Percentiles rank a stretch among this genome's conserved stretches.
These are phyloP conservation scores for Epichloe scottii DNA, from an alignment of 2,329 filamentous ascomycete species.

Conservation along the genomic window DNA sequence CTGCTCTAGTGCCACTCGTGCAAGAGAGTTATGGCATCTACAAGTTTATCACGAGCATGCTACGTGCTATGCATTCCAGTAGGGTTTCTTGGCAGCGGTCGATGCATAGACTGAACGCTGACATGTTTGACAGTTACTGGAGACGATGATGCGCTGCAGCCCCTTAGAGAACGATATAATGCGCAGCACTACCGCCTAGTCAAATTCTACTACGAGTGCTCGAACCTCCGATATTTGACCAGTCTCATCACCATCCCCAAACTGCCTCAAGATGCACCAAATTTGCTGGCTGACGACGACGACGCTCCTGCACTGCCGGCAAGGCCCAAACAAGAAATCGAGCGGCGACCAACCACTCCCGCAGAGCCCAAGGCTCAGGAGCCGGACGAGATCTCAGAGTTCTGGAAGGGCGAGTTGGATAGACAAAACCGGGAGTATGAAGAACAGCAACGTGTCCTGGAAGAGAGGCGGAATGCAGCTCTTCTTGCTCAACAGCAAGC, in stretches of 20 bases:
- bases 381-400: slow-evolving; percentile 90
- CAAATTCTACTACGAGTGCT: slow-evolving; percentile 98
- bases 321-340: slow-evolving; percentile 65
- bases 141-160: slow-evolving; percentile 83
- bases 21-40: slow-evolving; percentile 99
- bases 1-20: slow-evolving; percentile 81
- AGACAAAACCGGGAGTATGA: slow-evolving; percentile 91
- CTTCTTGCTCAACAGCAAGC: slow-evolving; percentile 71
- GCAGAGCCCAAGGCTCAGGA: slow-evolving; percentile 59
- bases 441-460: slow-evolving; percentile 78
- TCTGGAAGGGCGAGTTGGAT: slow-evolving; percentile 90
- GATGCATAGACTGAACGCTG: slow-evolving; percentile 6
- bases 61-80: slow-evolving; percentile 95
- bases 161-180: slow-evolving; percentile 78
- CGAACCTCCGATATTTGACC: slow-evolving; percentile 90
- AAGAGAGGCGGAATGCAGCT: slow-evolving; percentile 75
- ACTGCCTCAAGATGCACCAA: slow-evolving; percentile 86
- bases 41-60: slow-evolving; percentile 99
- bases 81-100: slow-evolving; percentile 21
- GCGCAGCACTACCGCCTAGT: slow-evolving; percentile 93
- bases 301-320: slow-evolving; percentile 71
- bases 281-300: slow-evolving; percentile 74
- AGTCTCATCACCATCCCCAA: slow-evolving; percentile 95
- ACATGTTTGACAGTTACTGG: slow-evolving; percentile 54
- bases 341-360: slow-evolving; percentile 55